Conservation (phyloP, 2,329 filamentous ascomycete genomes). For the Aspergillus novoparasiticus region DNA sequence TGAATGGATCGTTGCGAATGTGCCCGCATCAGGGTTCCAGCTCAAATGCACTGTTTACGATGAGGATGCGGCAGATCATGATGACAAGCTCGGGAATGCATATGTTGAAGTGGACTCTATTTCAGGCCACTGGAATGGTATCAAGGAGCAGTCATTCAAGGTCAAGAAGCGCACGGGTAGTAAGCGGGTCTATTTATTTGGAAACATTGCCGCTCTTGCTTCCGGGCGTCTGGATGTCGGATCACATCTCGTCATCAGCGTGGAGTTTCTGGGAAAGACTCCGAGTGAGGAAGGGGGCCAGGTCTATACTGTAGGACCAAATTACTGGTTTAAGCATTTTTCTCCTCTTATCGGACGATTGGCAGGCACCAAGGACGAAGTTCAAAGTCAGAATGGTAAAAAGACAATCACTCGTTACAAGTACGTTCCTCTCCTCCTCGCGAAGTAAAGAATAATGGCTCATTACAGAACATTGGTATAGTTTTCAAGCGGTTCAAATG, state of each 20-base stretch:
- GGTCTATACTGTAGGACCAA: conserved; percentile 79
- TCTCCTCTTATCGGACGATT: conserved; percentile 86
- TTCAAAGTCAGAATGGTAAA: conserved; percentile 57
- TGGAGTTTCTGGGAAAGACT: conserved; percentile 76
- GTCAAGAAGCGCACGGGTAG: conserved; percentile 80
- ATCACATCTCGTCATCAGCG: conserved; percentile 71
- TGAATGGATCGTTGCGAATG: conserved; percentile 85
- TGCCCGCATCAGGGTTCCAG: conserved; percentile 77
- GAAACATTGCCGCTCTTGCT: conserved; percentile 67
- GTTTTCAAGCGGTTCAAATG: conserved; percentile 91
- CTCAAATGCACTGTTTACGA: conserved; percentile 88
- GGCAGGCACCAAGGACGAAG: conserved; percentile 69
- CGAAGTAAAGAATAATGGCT: background rate
- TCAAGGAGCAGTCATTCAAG: conserved; percentile 65
- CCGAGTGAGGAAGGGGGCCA: conserved; percentile 64
- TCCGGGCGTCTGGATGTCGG: conserved; percentile 66
- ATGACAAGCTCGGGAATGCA: conserved; percentile 86
- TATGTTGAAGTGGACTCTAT: conserved; percentile 67
- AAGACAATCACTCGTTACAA: conserved; percentile 72
- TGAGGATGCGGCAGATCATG: conserved; percentile 81
- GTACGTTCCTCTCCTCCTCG: conserved; percentile 50
- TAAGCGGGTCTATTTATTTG: conserved; percentile 80
- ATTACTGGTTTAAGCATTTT: conserved; percentile 77
- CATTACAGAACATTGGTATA: conserved; percentile 37
- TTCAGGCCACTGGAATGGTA: conserved; percentile 67